phyloP scores from a whole-genome alignment of 345 rosid genomes.

The Syzygium aqueum region DNA sequence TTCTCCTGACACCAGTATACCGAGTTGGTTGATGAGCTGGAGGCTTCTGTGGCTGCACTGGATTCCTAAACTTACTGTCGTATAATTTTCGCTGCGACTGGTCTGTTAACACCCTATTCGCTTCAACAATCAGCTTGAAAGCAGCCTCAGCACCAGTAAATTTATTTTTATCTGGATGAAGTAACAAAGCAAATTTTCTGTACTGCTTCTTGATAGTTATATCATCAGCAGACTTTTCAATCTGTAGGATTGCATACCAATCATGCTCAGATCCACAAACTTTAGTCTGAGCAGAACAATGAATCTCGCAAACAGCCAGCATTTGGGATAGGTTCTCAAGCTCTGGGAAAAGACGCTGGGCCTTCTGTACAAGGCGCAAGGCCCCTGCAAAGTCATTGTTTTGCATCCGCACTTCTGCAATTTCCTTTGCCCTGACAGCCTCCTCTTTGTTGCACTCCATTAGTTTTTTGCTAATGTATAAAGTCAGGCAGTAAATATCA shows the following conservation, averaged over 20 bases:
- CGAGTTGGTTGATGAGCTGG: conserved; percentile 16
- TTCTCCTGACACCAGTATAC: conserved; percentile 18
- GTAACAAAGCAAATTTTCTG: conserved; percentile 67
- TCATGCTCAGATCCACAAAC: conserved; percentile 46
- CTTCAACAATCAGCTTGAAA: conserved; percentile 83
- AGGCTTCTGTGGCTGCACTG: conserved; percentile 7
- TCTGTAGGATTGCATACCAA: conserved; percentile 85
- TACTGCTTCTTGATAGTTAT: conserved; percentile 67
- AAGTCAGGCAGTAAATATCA: not conserved
- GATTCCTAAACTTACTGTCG: conserved; percentile 40
- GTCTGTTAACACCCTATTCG: conserved; percentile 53
- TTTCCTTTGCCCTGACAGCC: conserved; percentile 54
- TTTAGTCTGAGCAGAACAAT: conserved; percentile 44
- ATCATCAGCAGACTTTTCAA: conserved; percentile 42
- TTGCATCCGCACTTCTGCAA: conserved; percentile 59
- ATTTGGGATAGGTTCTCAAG: conserved; percentile 59
- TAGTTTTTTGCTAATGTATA: not conserved
- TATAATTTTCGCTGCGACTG: conserved; percentile 31
- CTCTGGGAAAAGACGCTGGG: conserved; percentile 51
- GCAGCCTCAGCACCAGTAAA: conserved; percentile 89
- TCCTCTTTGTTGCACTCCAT: conserved; percentile 96
- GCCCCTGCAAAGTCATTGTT: conserved; percentile 53
- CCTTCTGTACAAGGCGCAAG: conserved; percentile 43
- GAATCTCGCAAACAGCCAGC: conserved; percentile 72
- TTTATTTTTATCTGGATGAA: conserved; percentile 93